Conservation (phyloP, 164 flowering plant genomes). For the Vitis amurensis region DNA sequence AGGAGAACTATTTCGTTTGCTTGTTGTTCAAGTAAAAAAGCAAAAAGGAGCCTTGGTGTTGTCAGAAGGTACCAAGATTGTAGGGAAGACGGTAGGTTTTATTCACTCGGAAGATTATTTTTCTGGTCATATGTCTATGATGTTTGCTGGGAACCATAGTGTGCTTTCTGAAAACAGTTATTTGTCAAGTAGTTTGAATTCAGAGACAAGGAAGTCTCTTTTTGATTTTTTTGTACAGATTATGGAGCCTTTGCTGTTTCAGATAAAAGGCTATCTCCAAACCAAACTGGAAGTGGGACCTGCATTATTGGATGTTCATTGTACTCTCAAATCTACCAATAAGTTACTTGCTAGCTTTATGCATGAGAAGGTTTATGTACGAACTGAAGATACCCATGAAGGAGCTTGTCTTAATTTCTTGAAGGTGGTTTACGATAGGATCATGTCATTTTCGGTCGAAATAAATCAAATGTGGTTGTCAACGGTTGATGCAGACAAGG, state of each 20-base stretch:
- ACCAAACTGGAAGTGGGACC: slow-evolving; percentile 28
- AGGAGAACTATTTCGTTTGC: slow-evolving; percentile 63
- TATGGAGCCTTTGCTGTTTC: slow-evolving; percentile 62
- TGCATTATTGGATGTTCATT: slow-evolving; percentile 29
- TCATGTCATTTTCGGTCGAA: slow-evolving; percentile 41
- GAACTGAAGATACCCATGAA: slow-evolving; percentile 68
- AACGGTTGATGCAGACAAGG: slow-evolving; percentile 15
- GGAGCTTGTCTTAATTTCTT: slow-evolving; percentile 65
- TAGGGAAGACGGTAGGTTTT: slow-evolving; percentile 17
- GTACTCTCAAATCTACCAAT: slow-evolving; percentile 48
- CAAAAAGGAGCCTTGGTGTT: slow-evolving; percentile 35
- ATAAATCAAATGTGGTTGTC: slow-evolving; percentile 26
- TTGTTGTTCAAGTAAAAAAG: slow-evolving; percentile 49
- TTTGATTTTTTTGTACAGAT: slow-evolving; percentile 71
- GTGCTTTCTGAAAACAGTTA: slow-evolving; percentile 12
- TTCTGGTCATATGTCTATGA: slow-evolving; percentile 8
- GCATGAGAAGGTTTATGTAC: slow-evolving; percentile 53
- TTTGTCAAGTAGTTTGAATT: slow-evolving; percentile 28
- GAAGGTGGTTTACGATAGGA: slow-evolving; percentile 37
- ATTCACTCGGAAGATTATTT: slow-evolving; percentile 12
- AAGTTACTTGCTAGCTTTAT: slow-evolving; percentile 50
- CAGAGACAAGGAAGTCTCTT: slow-evolving; percentile 56
- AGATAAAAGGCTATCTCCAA: slow-evolving; percentile 33
- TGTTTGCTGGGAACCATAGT: slow-evolving; percentile 7
- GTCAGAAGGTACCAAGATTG: slow-evolving; percentile 21